Evolutionary conservation across 2,329 filamentous ascomycete genomes (phyloP).

Genomic region (Diaporthe citrichinensis): DNA sequence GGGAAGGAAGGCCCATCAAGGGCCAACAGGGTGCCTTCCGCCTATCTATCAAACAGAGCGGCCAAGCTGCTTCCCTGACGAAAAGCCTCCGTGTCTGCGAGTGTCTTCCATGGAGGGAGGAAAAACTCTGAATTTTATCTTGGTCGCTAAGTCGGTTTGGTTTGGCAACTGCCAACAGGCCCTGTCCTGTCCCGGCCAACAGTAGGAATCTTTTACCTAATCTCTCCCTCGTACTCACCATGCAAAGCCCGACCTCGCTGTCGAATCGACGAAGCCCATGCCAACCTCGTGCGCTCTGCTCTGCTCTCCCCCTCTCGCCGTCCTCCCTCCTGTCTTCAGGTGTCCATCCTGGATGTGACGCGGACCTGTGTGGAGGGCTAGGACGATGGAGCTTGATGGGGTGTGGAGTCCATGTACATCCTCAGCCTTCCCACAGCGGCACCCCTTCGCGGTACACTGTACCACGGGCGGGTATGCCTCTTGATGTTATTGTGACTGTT

Average conservation of each 20-base stretch:
- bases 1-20: not conserved
- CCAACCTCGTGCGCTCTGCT: conserved; percentile 24
- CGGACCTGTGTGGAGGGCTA: conserved; percentile 21
- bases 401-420: conserved; percentile 8
- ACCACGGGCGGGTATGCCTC: not conserved
- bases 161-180: conserved; percentile 25
- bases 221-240: conserved; percentile 35
- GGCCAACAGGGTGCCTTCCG: conserved; percentile 4
- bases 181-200: conserved; percentile 33
- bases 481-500: not conserved
- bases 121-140: conserved; percentile 36
- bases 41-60: not conserved
- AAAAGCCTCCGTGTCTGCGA: not conserved
- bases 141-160: conserved; percentile 31
- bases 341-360: conserved; percentile 29
- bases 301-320: conserved; percentile 1
- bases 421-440: conserved; percentile 18
- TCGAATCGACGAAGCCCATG: conserved; percentile 28
- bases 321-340: conserved; percentile 7
- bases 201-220: conserved; percentile 48
- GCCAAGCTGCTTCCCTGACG: conserved; percentile 20
- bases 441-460: conserved; percentile 3
- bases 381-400: conserved; percentile 1
- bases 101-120: not conserved
- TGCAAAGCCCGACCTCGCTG: conserved; percentile 37